Evolutionary conservation across 768 basidiomycete species (phyloP).

Genomic region (Aureoboletus auriporus): DNA sequence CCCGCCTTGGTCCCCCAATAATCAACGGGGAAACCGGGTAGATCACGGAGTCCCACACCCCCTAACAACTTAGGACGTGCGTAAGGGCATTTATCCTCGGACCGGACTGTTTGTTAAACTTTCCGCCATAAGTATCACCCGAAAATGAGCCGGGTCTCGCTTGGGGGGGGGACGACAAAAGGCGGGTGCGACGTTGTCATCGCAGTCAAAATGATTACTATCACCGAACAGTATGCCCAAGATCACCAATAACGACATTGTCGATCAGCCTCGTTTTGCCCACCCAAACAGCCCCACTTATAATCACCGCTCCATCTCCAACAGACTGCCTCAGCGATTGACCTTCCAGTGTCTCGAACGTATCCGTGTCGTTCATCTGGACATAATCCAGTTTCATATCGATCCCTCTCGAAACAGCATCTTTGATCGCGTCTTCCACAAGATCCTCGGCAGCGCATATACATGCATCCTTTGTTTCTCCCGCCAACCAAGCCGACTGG

Average conservation of each 20-base stretch:
- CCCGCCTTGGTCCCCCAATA: too few species aligned
- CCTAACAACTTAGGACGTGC: too few species aligned
- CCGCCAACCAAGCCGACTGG: slow-evolving; percentile 49
- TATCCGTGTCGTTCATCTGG: slow-evolving; percentile 79
- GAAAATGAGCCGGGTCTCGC: too few species aligned
- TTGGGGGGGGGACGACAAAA: too few species aligned
- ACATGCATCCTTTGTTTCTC: slow-evolving; percentile 47
- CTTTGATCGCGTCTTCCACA: slow-evolving; percentile 31
- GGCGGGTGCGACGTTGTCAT: too few species aligned
- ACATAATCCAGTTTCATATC: slow-evolving; percentile 77
- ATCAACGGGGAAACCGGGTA: too few species aligned
- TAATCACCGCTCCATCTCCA: slow-evolving; percentile 43
- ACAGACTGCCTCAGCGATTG: slow-evolving; percentile 24
- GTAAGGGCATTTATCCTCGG: too few species aligned
- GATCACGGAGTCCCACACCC: too few species aligned
- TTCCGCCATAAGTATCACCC: too few species aligned
- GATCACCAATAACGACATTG: slow-evolving; percentile 74
- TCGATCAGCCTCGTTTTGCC: slow-evolving; percentile 90
- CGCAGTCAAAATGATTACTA: too few species aligned
- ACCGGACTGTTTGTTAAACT: too few species aligned
- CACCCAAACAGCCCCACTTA: slow-evolving; percentile 86
- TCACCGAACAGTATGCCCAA: slow-evolving; percentile 8
- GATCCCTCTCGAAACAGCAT: slow-evolving; percentile 38
- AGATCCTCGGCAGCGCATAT: slow-evolving; percentile 40
- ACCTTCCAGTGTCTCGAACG: slow-evolving; percentile 59